phyloP scores from a whole-genome alignment of 139 green algal genomes.

The Chlorella sp. region DNA sequence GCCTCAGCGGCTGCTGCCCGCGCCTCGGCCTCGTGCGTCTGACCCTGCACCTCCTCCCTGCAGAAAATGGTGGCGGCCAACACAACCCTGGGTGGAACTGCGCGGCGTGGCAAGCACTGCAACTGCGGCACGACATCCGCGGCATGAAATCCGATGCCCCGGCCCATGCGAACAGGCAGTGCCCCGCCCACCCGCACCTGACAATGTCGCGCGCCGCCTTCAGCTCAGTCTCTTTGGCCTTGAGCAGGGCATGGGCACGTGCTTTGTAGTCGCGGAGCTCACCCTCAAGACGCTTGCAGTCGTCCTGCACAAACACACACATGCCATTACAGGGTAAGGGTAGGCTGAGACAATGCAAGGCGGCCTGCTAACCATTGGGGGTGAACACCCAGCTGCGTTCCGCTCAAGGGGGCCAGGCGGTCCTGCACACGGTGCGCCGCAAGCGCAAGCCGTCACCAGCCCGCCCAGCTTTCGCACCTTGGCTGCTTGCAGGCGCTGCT shows the following conservation, averaged over 20 bases:
- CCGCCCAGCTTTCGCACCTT: slow-evolving; percentile 12
- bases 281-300: slow-evolving; percentile 13
- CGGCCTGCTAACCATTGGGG: no score
- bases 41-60: slow-evolving; percentile 16
- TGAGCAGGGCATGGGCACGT: slow-evolving; percentile 61
- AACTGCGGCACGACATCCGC: no score
- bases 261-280: slow-evolving; percentile 66
- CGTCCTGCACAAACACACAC: neutral
- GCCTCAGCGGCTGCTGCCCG: slow-evolving; percentile 20
- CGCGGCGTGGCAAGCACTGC: no score
- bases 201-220: slow-evolving; percentile 27
- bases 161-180: neutral
- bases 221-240: slow-evolving; percentile 57
- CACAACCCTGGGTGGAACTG: neutral
- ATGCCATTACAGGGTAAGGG: no score
- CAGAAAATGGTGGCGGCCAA: neutral
- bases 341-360: no score
- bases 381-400: no score
- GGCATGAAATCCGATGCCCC: no score
- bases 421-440: no score
- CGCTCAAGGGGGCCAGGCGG: no score
- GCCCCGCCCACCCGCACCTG: neutral
- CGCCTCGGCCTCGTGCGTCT: slow-evolving; percentile 36
- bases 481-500: slow-evolving; percentile 8
- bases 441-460: no score